These are phyloP conservation scores for button mushroom (Agaricus bisporus) DNA, from an alignment of 768 basidiomycete genomes.

Conservation along the genomic window DNA sequence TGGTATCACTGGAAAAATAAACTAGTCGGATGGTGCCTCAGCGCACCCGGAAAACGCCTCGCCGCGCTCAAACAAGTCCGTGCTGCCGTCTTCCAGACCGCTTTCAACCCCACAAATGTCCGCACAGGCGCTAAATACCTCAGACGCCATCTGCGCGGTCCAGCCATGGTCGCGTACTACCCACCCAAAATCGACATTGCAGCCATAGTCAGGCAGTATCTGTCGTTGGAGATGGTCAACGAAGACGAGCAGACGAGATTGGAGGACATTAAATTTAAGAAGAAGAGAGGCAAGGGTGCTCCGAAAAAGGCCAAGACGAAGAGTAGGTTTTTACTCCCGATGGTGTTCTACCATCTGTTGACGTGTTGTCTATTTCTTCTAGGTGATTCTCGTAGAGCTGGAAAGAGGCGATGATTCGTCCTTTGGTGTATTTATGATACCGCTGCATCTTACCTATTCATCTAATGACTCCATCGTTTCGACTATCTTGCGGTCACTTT, in stretches of 20 bases:
- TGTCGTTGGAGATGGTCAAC: constrained; percentile 56
- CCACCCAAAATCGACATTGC: constrained; percentile 54
- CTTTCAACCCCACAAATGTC: constrained; percentile 75
- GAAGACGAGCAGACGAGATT: constrained; percentile 62
- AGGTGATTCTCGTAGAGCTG: constrained; percentile 6
- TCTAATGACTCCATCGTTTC: no score
- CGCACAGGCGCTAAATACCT: constrained; percentile 94
- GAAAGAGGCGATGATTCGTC: constrained; percentile 2
- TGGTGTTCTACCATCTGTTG: background rate
- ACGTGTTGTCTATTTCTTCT: background rate
- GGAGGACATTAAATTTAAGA: constrained; percentile 61
- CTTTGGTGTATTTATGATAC: background rate
- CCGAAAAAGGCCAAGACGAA: constrained; percentile 74
- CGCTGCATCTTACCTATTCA: no score
- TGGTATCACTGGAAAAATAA: no score
- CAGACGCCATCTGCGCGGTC: constrained; percentile 73
- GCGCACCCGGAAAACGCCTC: constrained; percentile 30
- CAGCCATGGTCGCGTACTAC: constrained; percentile 84
- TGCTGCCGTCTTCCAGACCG: constrained; percentile 76
- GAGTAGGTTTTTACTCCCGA: constrained; percentile 32
- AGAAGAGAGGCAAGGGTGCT: constrained; percentile 75
- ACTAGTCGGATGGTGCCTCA: background rate
- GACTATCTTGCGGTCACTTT: no score
- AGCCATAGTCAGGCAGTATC: constrained; percentile 42
- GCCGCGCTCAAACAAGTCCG: constrained; percentile 57